Conservation (phyloP, 192 early-diverging fungal species). For the Phycomyces nitens region DNA sequence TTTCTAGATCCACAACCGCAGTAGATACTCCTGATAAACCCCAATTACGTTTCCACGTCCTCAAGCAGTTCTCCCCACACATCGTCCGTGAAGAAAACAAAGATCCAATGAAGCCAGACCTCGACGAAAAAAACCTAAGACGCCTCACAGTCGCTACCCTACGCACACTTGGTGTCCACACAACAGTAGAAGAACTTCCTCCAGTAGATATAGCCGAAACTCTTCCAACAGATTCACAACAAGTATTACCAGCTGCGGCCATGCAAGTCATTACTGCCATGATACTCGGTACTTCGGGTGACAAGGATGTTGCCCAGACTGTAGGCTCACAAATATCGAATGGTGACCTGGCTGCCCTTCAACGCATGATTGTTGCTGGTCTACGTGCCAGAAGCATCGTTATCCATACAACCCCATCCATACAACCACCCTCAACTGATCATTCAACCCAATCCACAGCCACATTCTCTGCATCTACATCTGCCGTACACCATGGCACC, state of each 20-base stretch:
- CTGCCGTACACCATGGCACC: no score
- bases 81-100: conserved; percentile 11
- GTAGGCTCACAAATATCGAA: conserved; percentile 31
- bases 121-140: conserved; percentile 17
- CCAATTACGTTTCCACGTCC: conserved; percentile 25
- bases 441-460: no score
- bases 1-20: neutral
- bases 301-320: conserved; percentile 28
- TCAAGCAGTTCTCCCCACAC: conserved; percentile 1
- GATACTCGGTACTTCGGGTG: conserved; percentile 29
- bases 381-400: conserved; percentile 25
- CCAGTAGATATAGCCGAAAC: conserved; percentile 22
- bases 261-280: conserved; percentile 32
- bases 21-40: conserved; percentile 9
- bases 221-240: conserved; percentile 20
- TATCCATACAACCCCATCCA: conserved; percentile 18
- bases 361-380: conserved; percentile 28
- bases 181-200: conserved; percentile 20
- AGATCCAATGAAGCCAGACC: conserved; percentile 26
- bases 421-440: neutral
- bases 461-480: no score
- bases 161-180: conserved; percentile 19
- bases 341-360: conserved; percentile 24
- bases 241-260: conserved; percentile 21
- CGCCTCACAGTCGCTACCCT: conserved; percentile 19